phyloP scores from a whole-genome alignment of 306 rosid species.

The Heteromeles arbutifolia region DNA sequence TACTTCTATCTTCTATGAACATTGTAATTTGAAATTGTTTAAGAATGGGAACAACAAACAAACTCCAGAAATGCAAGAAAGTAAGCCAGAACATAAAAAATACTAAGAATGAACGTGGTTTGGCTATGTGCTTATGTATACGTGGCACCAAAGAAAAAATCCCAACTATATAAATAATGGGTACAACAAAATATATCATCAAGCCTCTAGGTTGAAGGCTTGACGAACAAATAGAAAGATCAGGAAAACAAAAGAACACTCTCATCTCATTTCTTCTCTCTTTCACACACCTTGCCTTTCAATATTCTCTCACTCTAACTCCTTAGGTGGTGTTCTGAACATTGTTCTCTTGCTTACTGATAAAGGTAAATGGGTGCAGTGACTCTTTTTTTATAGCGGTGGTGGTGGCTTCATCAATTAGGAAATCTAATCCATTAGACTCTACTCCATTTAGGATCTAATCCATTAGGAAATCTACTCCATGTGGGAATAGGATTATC shows the following conservation, averaged over 20 bases:
- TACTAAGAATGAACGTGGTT: not conserved
- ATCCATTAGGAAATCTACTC: not conserved
- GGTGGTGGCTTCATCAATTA: not conserved
- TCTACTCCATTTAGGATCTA: not conserved
- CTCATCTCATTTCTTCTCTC: not conserved
- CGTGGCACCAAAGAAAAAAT: not conserved
- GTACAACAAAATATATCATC: not conserved
- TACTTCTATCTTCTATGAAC: not conserved
- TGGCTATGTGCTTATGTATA: not conserved
- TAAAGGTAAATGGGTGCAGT: not conserved
- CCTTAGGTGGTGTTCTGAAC: not conserved
- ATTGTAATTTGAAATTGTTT: not conserved
- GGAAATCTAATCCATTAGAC: not conserved
- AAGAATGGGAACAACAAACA: too few relatives aligned
- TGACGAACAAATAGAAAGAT: not conserved
- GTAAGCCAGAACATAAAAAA: not conserved
- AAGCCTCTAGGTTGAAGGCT: not conserved
- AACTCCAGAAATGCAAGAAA: not conserved
- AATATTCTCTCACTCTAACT: not conserved
- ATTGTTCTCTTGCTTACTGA: not conserved
- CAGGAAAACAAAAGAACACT: not conserved
- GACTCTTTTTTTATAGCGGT: not conserved
- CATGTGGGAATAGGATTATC: not conserved
- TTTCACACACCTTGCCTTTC: not conserved
- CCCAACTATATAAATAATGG: not conserved